Percentiles rank a stretch among this genome's conserved stretches.
These are phyloP conservation scores for Clavispora fructus DNA, from an alignment of 805 yeast species.

Conservation along the genomic window DNA sequence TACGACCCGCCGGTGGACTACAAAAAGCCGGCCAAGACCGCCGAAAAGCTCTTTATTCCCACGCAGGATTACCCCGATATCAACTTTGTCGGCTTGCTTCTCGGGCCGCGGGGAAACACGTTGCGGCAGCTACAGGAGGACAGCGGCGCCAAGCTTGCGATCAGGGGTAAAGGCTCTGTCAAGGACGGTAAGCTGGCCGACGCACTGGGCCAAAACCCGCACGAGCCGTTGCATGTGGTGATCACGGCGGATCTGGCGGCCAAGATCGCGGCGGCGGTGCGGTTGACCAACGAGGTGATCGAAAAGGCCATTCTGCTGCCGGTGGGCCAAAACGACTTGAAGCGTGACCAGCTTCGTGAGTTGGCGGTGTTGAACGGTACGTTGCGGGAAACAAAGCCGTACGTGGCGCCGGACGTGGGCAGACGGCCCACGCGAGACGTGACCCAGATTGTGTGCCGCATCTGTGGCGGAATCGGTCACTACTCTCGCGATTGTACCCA, in stretches of 20 bases:
- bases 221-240: constrained; percentile 83
- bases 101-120: constrained; percentile 96
- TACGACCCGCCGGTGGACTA: constrained; percentile 80
- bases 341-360: constrained; percentile 85
- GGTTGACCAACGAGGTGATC: constrained; percentile 68
- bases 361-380: constrained; percentile 95
- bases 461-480: constrained; percentile 83
- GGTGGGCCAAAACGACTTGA: constrained; percentile 87
- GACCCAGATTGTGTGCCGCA: constrained; percentile 58
- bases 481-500: constrained; percentile 73
- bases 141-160: constrained; percentile 85
- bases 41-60: constrained; percentile 82
- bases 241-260: constrained; percentile 79
- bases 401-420: constrained; percentile 32
- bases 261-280: constrained; percentile 69
- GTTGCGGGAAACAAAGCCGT: constrained; percentile 70
- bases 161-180: constrained; percentile 93
- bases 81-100: constrained; percentile 82
- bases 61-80: constrained; percentile 83
- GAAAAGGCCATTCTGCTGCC: constrained; percentile 85
- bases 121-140: constrained; percentile 72
- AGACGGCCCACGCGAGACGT: constrained; percentile 37
- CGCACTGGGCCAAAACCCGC: constrained; percentile 12
- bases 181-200: constrained; percentile 69
- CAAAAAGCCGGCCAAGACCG: constrained; percentile 59